Evolutionary conservation across 345 rosid species (phyloP), one percentile per base, ranked within the genome.

Genomic region (Lenwebbia sp.): DNA sequence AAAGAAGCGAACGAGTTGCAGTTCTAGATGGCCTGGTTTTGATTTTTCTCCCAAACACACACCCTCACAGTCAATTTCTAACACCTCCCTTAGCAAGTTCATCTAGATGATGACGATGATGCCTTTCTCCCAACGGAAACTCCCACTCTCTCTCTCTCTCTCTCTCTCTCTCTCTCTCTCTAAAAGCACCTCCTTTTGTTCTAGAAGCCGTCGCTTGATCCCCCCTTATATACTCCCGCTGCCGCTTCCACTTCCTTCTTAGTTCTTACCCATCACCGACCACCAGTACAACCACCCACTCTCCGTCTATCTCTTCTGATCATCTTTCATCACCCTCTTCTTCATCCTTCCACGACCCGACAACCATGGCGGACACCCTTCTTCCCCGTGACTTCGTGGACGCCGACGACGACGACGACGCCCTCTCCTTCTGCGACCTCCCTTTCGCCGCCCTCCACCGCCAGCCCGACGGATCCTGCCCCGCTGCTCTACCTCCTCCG

Each of bases 391-490:
- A 33, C 37, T 7, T 53, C 47, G 52, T 14, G 13, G 85, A n/a
- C 58, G 81, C 30, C n/a, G 57, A 41, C 21, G 87, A 56, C 3
- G 49, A 76, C 41, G 60, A 86, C n/a, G 91, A 90, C 85, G 47
- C 88, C 22, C 86, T 90, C 49, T 90, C 91, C 21, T 74, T 90
- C 33, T 86, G 86, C 55, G 89, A 88, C 85, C 90, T 89, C 83
- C 52, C 82, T 6, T 33, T 56, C 11, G 40, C 84, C 52, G 26
- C 85, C 70, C 70, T 86, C 86, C 88, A 54, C 30, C 9, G 83
- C 50, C 84, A 81, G 37, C 26, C 75, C 40, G 49, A 82, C 37
- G 88, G 90, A 50, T 85, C 89, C 54, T 81, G 88, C n/a, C 55
- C 54, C 21, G 60, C 44, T 7, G 54, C 44, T 7, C 88, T 87